Evolutionary conservation across 345 rosid genomes (phyloP).

Genomic region (Pelargonium nanum): DNA sequence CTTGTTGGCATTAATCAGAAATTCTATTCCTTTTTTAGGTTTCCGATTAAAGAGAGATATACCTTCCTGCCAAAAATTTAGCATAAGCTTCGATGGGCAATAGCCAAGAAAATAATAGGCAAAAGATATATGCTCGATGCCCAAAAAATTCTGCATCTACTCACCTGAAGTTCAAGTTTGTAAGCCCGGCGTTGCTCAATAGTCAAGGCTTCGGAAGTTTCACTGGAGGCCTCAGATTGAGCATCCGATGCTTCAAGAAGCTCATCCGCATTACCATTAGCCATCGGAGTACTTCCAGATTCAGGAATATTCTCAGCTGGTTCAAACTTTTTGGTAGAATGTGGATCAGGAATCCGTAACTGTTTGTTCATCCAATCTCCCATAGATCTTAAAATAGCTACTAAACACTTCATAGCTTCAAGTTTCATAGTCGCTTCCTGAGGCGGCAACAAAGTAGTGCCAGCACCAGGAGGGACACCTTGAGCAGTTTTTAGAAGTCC

Average conservation of each 20-base stretch:
- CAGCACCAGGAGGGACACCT: constrained; percentile 83
- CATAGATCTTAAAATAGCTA: constrained; percentile 87
- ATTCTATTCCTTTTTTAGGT: constrained; percentile 94
- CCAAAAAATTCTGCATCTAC: not conserved
- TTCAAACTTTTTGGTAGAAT: constrained; percentile 53
- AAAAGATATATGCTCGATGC: not conserved
- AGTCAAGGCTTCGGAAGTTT: constrained; percentile 69
- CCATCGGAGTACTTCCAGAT: constrained; percentile 44
- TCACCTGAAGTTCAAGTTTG: constrained; percentile 98
- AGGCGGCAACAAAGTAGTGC: constrained; percentile 76
- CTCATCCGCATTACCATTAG: constrained; percentile 82
- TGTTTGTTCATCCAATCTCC: constrained; percentile 99
- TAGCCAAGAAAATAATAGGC: constrained; percentile 8
- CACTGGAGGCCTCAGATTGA: constrained; percentile 75
- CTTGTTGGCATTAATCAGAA: constrained; percentile 88
- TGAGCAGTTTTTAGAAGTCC: constrained; percentile 99
- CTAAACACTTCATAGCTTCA: constrained; percentile 96
- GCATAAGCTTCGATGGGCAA: constrained; percentile 26
- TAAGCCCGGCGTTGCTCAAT: constrained; percentile 99
- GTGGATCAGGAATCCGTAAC: constrained; percentile 80
- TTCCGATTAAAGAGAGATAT: constrained; percentile 94
- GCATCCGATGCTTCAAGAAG: constrained; percentile 75
- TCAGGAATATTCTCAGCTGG: constrained; percentile 55
- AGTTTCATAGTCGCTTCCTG: constrained; percentile 89
- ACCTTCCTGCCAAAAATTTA: constrained; percentile 91